Base-by-base conservation (phyloP, 331 rosid genomes). In the Malus hybrid region DNA sequence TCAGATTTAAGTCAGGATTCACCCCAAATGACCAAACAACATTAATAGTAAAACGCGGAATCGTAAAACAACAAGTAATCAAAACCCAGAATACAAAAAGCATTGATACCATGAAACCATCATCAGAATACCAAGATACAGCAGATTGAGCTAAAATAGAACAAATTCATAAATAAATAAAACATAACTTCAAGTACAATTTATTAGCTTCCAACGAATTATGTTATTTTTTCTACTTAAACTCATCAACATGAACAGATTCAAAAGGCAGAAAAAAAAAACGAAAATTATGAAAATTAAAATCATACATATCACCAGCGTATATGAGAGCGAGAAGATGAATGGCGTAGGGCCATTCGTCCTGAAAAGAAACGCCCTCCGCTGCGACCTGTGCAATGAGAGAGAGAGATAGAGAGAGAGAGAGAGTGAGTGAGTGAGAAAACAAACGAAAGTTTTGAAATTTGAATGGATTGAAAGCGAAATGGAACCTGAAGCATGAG, bases 291-390 rank as follows among this genome's bases (percentile, higher is more conserved):
- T 24, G 5, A 63, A 18, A 72, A 20, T 31, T 3, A 5, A 64
- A 19, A 66, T 56, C 62, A 33, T 89, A 90, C 99, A 89, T 89
- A 84, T 94, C 97, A 59, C 89, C 88, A 50, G 85, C 86, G 75
- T 87, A 94, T 80, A 87, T 67, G 88, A 87, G 88, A 76, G 84
- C 83, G 52, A 94, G 88, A 52, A 94, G 89, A 83, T 94, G 99
- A 89, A 87, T 80, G 46, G 90, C 77, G 81, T 87, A 92, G 50
- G 99, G 99, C 97, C 97, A 94, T 15, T 90, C 89, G 19, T 90
- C 92, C 77, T 87, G 89, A 67, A 80, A 94, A 72, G 87, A 62
- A 81, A 89, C 66, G 69, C 96, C 99, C 60, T 90, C 97, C 0
- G 93, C 91, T 11, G 96, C 93, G 77, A 86, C 96, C 99, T 93